Conservation (phyloP, 73 alveolate genomes). For the Tetrahymena thermophila region DNA sequence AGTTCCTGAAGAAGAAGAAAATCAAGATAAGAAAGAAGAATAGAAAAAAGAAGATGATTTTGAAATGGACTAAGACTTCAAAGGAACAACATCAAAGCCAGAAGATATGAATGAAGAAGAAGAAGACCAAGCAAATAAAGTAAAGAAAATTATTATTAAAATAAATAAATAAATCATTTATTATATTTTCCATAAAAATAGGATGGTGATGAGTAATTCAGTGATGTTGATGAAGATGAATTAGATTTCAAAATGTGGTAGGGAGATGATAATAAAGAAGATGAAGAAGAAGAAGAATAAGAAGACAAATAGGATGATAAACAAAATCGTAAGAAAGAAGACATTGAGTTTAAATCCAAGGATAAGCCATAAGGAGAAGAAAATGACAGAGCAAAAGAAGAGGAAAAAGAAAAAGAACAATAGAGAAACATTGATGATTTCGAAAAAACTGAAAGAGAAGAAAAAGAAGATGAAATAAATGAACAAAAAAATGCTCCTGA, state of each 20-base stretch:
- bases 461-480: slow-evolving; percentile 42
- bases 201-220: slow-evolving; percentile 19
- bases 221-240: slow-evolving; percentile 57
- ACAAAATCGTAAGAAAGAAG: slow-evolving; percentile 56
- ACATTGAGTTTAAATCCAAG: slow-evolving; percentile 50
- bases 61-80: slow-evolving; percentile 15
- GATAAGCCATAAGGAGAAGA: slow-evolving; percentile 10
- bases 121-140: slow-evolving; percentile 25
- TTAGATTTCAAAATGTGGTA: slow-evolving; percentile 63
- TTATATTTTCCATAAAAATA: not conserved
- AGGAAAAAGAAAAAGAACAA: slow-evolving; percentile 32
- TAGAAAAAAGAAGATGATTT: slow-evolving; percentile 24
- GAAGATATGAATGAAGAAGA: slow-evolving; percentile 5
- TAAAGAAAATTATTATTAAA: not conserved
- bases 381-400: slow-evolving; percentile 24
- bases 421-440: slow-evolving; percentile 36
- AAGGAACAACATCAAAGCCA: slow-evolving; percentile 23
- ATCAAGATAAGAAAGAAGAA: not conserved
- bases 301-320: slow-evolving; percentile 53
- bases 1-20: slow-evolving; percentile 15
- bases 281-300: slow-evolving; percentile 43
- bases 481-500: slow-evolving; percentile 24
- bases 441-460: slow-evolving; percentile 31
- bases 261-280: slow-evolving; percentile 63
- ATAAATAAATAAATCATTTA: not conserved